Evolutionary conservation across 148 eudicot species (phyloP), one percentile per base, ranked within the genome.

Genomic region (Rhododendron ovatum): DNA sequence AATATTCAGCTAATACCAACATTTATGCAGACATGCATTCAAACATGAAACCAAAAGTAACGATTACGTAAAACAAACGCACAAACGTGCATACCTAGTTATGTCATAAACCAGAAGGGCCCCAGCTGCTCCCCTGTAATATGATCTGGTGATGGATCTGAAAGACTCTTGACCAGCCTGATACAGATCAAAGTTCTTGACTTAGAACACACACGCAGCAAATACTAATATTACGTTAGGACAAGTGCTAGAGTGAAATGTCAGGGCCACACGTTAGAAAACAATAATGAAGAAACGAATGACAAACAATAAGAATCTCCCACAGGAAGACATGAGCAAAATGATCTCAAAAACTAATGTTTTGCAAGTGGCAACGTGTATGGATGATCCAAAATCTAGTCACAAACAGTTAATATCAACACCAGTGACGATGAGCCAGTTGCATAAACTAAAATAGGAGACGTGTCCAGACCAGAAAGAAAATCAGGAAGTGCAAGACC

Each of bases 121-220:
- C 61, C 95, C 95, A n/a, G 96, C 96, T 77, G 96, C 93, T 87
- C 94, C 94, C 87, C 96, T 85, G 84, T 93, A 92, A 87, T 93
- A 93, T 39, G 94, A 93, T 82, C 96, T 90, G 37, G 96, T 93
- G 86, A 94, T 94, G 78, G 96, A 94, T 86, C 96, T 90, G 85
- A 94, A 94, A 10, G 93, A 88, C 86, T 94, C 96, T 87, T 94
- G 96, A 35, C 96, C 96, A 86, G 95, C 96, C 96, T 94, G 88
- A 83, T 69, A 84, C 24, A 89, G 50, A 74, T 4, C 3, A 39
- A 67, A 71, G 39, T 51, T 41, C 15, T 79, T 75, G 50, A 33
- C 47, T 50, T 50, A 81, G 33, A 86, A 13, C 82, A 74, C 17
- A 30, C 47, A 18, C 59, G 17, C 37, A 75, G 22, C 45, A 59